phyloP scores from a whole-genome alignment of 2,329 filamentous ascomycete species.

The Diaporthe longicolla region DNA sequence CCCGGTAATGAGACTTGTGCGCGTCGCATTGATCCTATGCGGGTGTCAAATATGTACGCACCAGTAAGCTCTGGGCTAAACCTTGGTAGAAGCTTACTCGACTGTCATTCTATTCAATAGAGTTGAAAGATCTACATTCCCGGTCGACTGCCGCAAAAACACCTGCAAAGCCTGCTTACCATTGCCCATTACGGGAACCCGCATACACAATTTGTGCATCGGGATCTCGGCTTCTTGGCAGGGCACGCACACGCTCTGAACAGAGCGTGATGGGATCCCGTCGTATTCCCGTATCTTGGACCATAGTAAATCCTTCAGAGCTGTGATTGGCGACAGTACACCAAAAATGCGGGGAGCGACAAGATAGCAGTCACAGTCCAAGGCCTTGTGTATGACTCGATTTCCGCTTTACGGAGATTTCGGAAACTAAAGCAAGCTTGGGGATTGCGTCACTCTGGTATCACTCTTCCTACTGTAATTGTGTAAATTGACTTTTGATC shows the following conservation, averaged over 20 bases:
- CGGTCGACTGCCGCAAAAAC: neutral
- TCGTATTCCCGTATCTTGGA: neutral
- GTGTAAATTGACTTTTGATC: conserved; percentile 18
- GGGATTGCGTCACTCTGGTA: conserved; percentile 26
- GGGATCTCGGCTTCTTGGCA: conserved; percentile 1
- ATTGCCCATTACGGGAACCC: neutral
- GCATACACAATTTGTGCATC: neutral
- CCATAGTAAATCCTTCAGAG: neutral
- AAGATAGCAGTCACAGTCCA: neutral
- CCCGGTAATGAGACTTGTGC: neutral
- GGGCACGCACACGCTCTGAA: neutral
- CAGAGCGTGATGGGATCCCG: neutral
- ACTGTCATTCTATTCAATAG: neutral
- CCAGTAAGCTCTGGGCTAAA: conserved; percentile 19
- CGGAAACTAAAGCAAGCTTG: neutral
- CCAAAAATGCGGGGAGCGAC: neutral
- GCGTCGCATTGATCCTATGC: conserved; percentile 2
- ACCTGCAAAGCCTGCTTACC: neutral
- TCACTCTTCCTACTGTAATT: conserved; percentile 6
- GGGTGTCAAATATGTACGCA: neutral
- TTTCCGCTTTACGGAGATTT: conserved; percentile 14
- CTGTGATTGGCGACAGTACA: conserved; percentile 10
- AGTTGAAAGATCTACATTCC: conserved; percentile 19
- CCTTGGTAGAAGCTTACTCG: conserved; percentile 17
- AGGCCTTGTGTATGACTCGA: conserved; percentile 20